These are phyloP conservation scores for Leccinum obscurum DNA, from an alignment of 768 basidiomycete species.

Conservation along the genomic window DNA sequence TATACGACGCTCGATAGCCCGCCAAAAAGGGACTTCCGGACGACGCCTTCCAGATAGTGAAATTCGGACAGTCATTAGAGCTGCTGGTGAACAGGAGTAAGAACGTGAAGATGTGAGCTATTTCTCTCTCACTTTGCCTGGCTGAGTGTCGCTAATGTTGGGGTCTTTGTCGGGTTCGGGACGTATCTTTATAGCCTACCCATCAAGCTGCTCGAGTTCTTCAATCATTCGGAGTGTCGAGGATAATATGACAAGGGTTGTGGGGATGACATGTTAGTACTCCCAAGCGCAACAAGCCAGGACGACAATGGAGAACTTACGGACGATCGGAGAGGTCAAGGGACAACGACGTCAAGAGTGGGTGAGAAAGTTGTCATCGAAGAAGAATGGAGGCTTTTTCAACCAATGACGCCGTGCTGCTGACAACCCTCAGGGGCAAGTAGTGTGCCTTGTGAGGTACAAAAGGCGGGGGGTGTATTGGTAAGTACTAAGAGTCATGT, in stretches of 20 bases:
- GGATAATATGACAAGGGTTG: conserved; percentile 3
- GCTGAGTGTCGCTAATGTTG: not conserved
- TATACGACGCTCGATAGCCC: conserved; percentile 21
- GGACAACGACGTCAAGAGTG: not conserved
- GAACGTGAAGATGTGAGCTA: too few relatives aligned
- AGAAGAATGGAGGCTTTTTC: too few relatives aligned
- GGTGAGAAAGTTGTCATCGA: too few relatives aligned
- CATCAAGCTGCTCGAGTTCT: conserved; percentile 36
- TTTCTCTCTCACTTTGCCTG: too few relatives aligned
- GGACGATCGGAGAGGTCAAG: conserved; percentile 21
- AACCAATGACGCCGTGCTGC: too few relatives aligned
- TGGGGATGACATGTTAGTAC: conserved; percentile 15
- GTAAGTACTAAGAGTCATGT: too few relatives aligned
- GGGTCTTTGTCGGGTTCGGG: not conserved
- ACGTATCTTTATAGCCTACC: conserved; percentile 28
- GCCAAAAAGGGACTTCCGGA: conserved; percentile 2
- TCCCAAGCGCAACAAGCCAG: conserved; percentile 10
- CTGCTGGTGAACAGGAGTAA: conserved; percentile 9
- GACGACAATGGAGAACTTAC: conserved; percentile 24
- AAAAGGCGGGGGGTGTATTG: too few relatives aligned
- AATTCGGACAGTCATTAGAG: conserved; percentile 36
- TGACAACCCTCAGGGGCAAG: too few relatives aligned
- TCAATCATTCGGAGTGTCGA: conserved; percentile 12
- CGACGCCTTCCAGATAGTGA: conserved; percentile 29
- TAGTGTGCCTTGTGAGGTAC: too few relatives aligned